phyloP scores from a whole-genome alignment of 208 protist species.

The Leishmania lainsoni region DNA sequence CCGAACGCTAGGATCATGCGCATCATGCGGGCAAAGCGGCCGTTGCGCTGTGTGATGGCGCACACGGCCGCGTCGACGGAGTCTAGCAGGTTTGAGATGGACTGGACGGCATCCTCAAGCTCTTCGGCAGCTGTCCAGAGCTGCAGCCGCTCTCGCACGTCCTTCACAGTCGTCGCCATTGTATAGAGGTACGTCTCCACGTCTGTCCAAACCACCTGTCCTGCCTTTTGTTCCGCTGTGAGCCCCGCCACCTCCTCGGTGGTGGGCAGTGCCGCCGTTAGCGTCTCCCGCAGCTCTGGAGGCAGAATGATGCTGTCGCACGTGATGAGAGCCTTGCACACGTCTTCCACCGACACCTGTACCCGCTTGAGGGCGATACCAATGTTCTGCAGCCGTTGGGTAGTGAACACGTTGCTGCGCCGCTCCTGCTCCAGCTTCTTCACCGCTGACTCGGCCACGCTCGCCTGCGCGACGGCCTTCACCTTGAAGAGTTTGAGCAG shows the following conservation, averaged over 20 bases:
- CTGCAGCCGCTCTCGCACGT: constrained; percentile 73
- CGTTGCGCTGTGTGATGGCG: constrained; percentile 46
- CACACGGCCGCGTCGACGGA: constrained; percentile 56
- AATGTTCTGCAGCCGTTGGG: constrained; percentile 77
- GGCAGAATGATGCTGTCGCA: constrained; percentile 52
- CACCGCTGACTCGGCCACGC: constrained; percentile 11
- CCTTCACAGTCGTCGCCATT: constrained; percentile 50
- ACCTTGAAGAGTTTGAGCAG: constrained; percentile 63
- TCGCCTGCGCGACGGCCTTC: constrained; percentile 23
- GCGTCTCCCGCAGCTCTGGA: constrained; percentile 46
- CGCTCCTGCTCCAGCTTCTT: constrained; percentile 25
- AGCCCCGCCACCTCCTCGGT: constrained; percentile 57
- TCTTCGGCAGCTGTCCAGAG: constrained; percentile 62
- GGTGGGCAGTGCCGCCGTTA: constrained; percentile 51
- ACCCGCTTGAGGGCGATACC: constrained; percentile 74
- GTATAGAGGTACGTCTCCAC: constrained; percentile 68
- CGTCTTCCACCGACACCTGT: constrained; percentile 44
- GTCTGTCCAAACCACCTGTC: constrained; percentile 54
- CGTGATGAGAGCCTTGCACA: constrained; percentile 55
- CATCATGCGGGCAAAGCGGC: constrained; percentile 60
- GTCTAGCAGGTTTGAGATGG: constrained; percentile 40
- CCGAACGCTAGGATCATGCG: constrained; percentile 57
- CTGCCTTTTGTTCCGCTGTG: constrained; percentile 39
- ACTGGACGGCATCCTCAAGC: constrained; percentile 46
- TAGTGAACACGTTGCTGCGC: constrained; percentile 54